Evolutionary conservation across 768 basidiomycete species (phyloP), one percentile per base, ranked within the genome.

Genomic region (Sporobolomyces roseus): DNA sequence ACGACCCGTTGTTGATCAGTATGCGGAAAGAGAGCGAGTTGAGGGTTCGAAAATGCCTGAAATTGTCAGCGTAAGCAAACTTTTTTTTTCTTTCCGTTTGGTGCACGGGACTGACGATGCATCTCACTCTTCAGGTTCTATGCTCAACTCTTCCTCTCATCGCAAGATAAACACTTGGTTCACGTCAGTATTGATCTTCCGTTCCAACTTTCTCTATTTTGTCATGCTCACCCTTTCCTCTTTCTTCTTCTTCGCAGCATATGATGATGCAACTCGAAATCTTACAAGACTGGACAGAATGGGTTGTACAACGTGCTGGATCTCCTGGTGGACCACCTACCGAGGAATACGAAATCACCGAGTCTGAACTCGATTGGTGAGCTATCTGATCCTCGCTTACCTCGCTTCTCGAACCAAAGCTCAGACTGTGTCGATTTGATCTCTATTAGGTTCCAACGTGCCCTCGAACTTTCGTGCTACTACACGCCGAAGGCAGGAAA

Each of bases 201-300:
- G 35, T 41, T 53, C 16, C 5, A 23, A 13, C 13, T 10, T 23
- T 6, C 10, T 23, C 45, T n/a, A n/a, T n/a, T n/a, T n/a, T n/a
- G 45, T 41, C 17, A 14, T 29, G 30, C 59, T 38, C 36, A 50
- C 43, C 10, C 48, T 45, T 50, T 23, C 12, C 6, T 50, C 10
- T 23, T 38, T 27, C n/a, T 21, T 12, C 14, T 13, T 19, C 10
- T 45, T 23, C 5, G 32, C 65, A 68, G 63, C 70, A 72, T 58
- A 64, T 68, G 58, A 61, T 68, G 36, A 67, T 67, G 62, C 63
- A 72, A 46, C 48, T 67, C 25, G 70, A 72, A 21, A 67, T 72
- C 33, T 52, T 67, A 0, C 36, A 46, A 27, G 63, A 72, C 14
- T 72, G 70, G 70, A 53, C 66, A 2, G 21, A 23, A 1, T 49